Evolutionary conservation across 192 early-diverging fungal genomes (phyloP).

Genomic region (Jimgerdemannia lactiflua): DNA sequence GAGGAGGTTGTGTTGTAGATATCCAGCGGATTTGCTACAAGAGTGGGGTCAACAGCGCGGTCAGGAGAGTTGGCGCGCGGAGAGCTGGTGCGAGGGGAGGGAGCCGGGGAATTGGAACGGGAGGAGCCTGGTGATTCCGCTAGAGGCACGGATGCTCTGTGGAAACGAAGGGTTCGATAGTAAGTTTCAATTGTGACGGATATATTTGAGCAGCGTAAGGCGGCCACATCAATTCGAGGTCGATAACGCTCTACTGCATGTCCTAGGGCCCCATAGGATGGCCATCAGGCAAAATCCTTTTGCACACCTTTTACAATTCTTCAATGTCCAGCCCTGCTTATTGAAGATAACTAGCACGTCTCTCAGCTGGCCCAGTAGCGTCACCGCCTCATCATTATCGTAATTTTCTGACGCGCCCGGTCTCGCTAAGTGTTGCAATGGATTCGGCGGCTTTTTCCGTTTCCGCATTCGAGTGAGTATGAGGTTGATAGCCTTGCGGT

Average conservation of each 20-base stretch:
- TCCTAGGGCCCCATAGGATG: no score
- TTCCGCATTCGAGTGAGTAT: conserved; percentile 22
- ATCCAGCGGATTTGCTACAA: conserved; percentile 3
- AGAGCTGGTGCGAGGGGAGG: conserved; percentile 7
- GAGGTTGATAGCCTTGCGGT: conserved; percentile 22
- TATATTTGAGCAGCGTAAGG: no score
- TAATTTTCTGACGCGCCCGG: conserved; percentile 9
- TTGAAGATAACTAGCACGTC: conserved; percentile 10
- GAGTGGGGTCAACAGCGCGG: neutral
- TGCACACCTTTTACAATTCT: conserved; percentile 14
- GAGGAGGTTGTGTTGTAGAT: neutral
- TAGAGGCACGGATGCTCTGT: neutral
- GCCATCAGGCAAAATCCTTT: no score
- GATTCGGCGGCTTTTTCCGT: conserved; percentile 25
- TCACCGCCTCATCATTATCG: conserved; percentile 31
- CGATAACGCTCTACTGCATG: no score
- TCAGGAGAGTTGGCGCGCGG: neutral
- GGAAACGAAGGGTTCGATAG: neutral
- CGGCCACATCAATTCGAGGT: no score
- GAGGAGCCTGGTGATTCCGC: conserved; percentile 12
- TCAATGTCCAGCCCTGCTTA: conserved; percentile 2
- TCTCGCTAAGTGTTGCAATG: conserved; percentile 5
- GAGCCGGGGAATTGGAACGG: conserved; percentile 15
- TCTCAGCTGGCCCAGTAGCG: conserved; percentile 22
- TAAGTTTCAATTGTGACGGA: no score